Base-by-base conservation (phyloP, 2,329 filamentous ascomycete species). In the Xylaria sp. region DNA sequence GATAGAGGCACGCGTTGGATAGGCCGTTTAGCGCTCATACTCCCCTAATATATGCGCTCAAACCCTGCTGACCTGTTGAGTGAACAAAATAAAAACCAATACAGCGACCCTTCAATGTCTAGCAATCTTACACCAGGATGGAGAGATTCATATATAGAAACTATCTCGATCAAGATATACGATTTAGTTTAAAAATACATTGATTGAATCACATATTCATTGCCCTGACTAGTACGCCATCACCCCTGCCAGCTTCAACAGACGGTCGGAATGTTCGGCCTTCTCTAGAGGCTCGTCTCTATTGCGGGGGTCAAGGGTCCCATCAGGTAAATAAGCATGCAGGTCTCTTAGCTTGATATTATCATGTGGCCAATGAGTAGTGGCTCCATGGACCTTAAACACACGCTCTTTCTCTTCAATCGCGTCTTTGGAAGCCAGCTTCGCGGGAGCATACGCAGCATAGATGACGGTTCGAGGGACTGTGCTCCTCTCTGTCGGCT, bases 401-500 rank as follows among this genome's bases (percentile, higher is more conserved):
- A 82, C 82, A 3, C 75, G 74, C 73, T 80, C 81, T 79, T 84
- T 84, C 10, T 80, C 75, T 2, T 78, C 31, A 4, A 84, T 76
- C 31, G 83, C 81, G 37, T 82, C 82, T 63, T 81, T 80, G n/a
- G 69, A 80, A 18, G 74, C 82, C 48, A 78, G 79, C 4, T 76
- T 74, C 18, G 80, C 83, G 8, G 81, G 82, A 80, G 77, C 84
- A 64, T 75, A 82, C 74, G 81, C 82, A 0, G 82, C 81, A 64
- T 84, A 83, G 3, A 81, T 75, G 12, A 76, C 77, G 51, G 82
- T 75, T 0, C 81, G 76, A 44, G 78, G 74, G n/a, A 74, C 69
- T 0, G 65, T 67, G 1, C 76, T 76, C 50, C 39, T 62, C 46
- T 37, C 59, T 18, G 74, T 76, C 0, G 81, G 78, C 0, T 79